phyloP scores from a whole-genome alignment of 1,284 basidiomycete genomes.

The Heterobasidion occidentale region DNA sequence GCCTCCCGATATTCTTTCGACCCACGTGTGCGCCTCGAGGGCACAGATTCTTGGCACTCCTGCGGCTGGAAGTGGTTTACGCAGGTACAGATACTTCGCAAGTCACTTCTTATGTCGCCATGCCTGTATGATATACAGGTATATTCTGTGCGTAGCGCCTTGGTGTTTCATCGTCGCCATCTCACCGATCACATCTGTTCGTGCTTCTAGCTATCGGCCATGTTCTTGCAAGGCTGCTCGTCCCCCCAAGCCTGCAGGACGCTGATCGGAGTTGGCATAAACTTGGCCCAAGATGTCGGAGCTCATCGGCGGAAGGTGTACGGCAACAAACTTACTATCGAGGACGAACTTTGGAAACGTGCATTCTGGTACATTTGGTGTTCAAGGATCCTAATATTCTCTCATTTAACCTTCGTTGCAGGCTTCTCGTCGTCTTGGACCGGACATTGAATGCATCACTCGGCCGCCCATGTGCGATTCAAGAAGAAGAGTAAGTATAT shows the following conservation, averaged over 20 bases:
- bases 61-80: slow-evolving; percentile 73
- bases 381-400: not conserved
- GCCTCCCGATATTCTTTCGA: slow-evolving; percentile 43
- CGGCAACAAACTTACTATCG: slow-evolving; percentile 28
- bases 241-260: slow-evolving; percentile 70
- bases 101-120: slow-evolving; percentile 44
- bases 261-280: slow-evolving; percentile 60
- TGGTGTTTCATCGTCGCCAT: not conserved
- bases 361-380: slow-evolving; percentile 56
- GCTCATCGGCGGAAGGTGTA: slow-evolving; percentile 47
- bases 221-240: slow-evolving; percentile 49
- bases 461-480: slow-evolving; percentile 72
- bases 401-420: slow-evolving; percentile 14
- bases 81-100: slow-evolving; percentile 48
- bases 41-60: slow-evolving; percentile 35
- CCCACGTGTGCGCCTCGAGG: slow-evolving; percentile 45
- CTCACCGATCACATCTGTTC: too few species aligned
- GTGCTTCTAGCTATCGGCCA: slow-evolving; percentile 5
- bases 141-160: slow-evolving; percentile 32
- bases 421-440: slow-evolving; percentile 55
- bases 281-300: slow-evolving; percentile 64
- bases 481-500: slow-evolving; percentile 61
- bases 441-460: slow-evolving; percentile 56
- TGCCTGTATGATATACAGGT: slow-evolving; percentile 72
- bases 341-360: slow-evolving; percentile 70